Evolutionary conservation across 352 stramenopile species (phyloP), one percentile per base, ranked within the genome.

Genomic region (Globisporangium viniferum): DNA sequence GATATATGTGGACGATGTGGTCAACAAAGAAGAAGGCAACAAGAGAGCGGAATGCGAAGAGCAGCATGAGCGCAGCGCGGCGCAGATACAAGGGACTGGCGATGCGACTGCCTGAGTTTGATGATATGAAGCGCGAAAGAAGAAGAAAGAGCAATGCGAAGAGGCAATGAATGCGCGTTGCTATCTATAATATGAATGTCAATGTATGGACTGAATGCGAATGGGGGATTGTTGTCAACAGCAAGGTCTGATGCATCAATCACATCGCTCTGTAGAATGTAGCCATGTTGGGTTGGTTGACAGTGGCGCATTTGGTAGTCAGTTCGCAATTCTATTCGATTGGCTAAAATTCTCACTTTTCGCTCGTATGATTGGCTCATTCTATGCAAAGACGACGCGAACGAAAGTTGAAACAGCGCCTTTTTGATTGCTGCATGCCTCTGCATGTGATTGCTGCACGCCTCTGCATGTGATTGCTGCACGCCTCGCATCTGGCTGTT

Each of bases 181-280:
- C 46, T 64, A 64, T 54, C 29, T 64, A 58, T 58, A 58, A 36
- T 22, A 33, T 58, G 53, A 58, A 58, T 58, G 53, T 36, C 12
- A 58, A 36, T 58, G 53, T 58, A 58, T 58, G 53, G 53, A 35
- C 18, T 58, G 53, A 58, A 35, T 35, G 51, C 29, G 53, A 58
- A 36, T 12, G 44, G 44, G 18, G 22, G 53, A 12, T 12, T 56
- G 8, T 31, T 31, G 39, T 46, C 12, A 20, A 18, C 39, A 46
- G 41, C 15, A 20, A 49, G 15, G 15, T 22, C 41, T 5, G 15
- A 49, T 49, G 14, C 14, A 49, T 20, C 41, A 22, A 49, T 49
- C 41, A n/a, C 18, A n/a, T 20, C 41, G 22, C 18, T n/a, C 14
- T n/a, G 15, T 3, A 49, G 41, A 51, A n/a, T 51, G 44, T 51